Conservation (phyloP, 2,329 filamentous ascomycete species). For the Aureobasidium sp. region DNA sequence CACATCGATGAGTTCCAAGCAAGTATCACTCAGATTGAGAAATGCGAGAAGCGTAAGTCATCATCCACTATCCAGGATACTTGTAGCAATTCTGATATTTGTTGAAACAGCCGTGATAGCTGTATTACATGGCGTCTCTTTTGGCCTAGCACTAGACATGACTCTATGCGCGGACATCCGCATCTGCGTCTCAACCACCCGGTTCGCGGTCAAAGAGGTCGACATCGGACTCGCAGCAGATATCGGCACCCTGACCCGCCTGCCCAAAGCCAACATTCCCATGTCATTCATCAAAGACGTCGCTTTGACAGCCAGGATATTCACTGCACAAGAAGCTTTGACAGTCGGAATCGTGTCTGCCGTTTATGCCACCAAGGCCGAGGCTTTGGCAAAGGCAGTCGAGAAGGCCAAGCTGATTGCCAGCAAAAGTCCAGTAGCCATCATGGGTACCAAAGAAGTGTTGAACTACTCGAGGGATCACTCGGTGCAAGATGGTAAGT, state of each 20-base stretch:
- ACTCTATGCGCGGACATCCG: slow-evolving; percentile 62
- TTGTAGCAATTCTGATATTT: slow-evolving; percentile 21
- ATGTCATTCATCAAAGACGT: slow-evolving; percentile 75
- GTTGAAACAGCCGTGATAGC: slow-evolving; percentile 57
- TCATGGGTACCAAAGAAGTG: slow-evolving; percentile 80
- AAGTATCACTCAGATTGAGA: slow-evolving; percentile 66
- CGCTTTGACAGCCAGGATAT: slow-evolving; percentile 60
- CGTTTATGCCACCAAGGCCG: slow-evolving; percentile 52
- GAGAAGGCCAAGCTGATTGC: slow-evolving; percentile 58
- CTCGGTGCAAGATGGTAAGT: slow-evolving; percentile 63
- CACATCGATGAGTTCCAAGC: slow-evolving; percentile 74
- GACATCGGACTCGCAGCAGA: slow-evolving; percentile 75
- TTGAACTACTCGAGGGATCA: slow-evolving; percentile 76
- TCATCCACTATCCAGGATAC: neutral
- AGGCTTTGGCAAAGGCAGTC: slow-evolving; percentile 53
- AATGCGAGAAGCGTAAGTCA: slow-evolving; percentile 64
- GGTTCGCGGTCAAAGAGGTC: slow-evolving; percentile 69
- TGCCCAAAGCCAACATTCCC: slow-evolving; percentile 65
- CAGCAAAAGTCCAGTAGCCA: slow-evolving; percentile 77
- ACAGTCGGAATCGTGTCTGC: slow-evolving; percentile 61
- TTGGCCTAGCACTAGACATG: slow-evolving; percentile 68
- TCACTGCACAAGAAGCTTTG: slow-evolving; percentile 59
- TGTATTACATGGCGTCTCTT: slow-evolving; percentile 68
- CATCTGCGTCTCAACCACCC: slow-evolving; percentile 46
- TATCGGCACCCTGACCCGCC: slow-evolving; percentile 63